phyloP scores from a whole-genome alignment of 306 rosid species.

The Morella rubra region DNA sequence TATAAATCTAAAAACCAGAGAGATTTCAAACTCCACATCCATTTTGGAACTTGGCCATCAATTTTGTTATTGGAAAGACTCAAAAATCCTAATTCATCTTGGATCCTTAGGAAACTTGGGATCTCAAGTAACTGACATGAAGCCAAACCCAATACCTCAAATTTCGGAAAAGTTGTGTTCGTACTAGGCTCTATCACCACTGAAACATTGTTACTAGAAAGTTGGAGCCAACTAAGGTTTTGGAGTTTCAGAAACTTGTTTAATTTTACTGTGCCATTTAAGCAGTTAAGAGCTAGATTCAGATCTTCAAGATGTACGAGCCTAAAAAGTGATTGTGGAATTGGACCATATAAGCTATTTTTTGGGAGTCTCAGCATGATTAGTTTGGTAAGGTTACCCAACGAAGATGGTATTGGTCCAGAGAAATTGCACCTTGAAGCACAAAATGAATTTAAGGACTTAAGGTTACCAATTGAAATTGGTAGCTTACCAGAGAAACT shows the following conservation, averaged over 20 bases:
- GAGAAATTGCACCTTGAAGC: rapidly evolving
- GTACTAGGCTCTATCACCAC: background rate
- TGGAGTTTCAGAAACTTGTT: too few species aligned
- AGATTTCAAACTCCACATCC: background rate
- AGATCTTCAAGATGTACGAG: background rate
- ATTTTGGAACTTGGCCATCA: conserved; percentile 14
- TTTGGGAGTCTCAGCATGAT: rapidly evolving
- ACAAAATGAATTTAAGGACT: rapidly evolving
- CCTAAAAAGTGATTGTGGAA: conserved; percentile 6
- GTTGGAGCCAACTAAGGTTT: background rate
- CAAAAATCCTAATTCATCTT: too few species aligned
- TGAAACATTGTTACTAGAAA: background rate
- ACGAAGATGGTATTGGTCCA: conserved; percentile 10
- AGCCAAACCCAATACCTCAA: background rate
- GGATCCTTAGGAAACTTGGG: background rate
- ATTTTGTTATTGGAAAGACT: too few species aligned
- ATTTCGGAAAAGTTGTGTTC: background rate
- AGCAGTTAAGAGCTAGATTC: rapidly evolving
- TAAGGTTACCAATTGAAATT: background rate
- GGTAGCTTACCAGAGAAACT: background rate
- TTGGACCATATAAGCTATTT: background rate
- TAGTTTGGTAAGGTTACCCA: conserved; percentile 12
- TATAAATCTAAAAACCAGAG: background rate
- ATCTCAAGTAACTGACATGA: background rate
- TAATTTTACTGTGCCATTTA: background rate